phyloP scores from a whole-genome alignment of 768 basidiomycete genomes.

The Phylloporus scabripes region DNA sequence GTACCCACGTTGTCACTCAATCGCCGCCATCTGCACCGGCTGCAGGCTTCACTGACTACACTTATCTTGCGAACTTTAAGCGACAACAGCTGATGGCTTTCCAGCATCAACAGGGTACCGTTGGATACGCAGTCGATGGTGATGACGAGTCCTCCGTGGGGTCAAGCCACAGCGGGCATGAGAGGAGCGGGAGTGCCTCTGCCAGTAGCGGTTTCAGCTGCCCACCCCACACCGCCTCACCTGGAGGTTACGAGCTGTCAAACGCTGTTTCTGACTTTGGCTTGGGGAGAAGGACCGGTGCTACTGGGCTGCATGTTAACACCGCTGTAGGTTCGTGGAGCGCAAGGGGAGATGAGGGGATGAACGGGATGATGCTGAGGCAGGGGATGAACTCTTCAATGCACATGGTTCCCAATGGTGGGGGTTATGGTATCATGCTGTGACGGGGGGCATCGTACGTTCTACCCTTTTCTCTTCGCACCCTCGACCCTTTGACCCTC shows the following conservation, averaged over 20 bases:
- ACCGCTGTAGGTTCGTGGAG: slow-evolving; percentile 21
- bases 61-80: slow-evolving; percentile 21
- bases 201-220: slow-evolving; percentile 31
- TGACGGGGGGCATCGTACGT: slow-evolving; percentile 15
- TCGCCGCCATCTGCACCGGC: slow-evolving; percentile 9
- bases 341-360: slow-evolving; percentile 26
- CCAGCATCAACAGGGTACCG: slow-evolving; percentile 25
- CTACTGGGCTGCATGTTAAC: slow-evolving; percentile 25
- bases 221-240: slow-evolving; percentile 25
- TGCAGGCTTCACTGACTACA: slow-evolving; percentile 18
- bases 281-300: slow-evolving; percentile 19
- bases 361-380: slow-evolving; percentile 33
- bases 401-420: slow-evolving; percentile 34
- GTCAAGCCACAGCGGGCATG: slow-evolving; percentile 30
- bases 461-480: slow-evolving; percentile 1
- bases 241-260: slow-evolving; percentile 34
- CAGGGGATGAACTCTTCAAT: slow-evolving; percentile 33
- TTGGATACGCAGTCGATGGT: slow-evolving; percentile 29
- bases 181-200: slow-evolving; percentile 36
- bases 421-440: slow-evolving; percentile 38
- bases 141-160: slow-evolving; percentile 38
- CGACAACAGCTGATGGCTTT: slow-evolving; percentile 30
- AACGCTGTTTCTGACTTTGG: slow-evolving; percentile 25
- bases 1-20: slow-evolving; percentile 32
- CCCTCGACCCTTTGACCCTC: slow-evolving; percentile 8